These are phyloP conservation scores for Crithidia acanthocephali DNA, from an alignment of 208 protist species.

Conservation along the genomic window DNA sequence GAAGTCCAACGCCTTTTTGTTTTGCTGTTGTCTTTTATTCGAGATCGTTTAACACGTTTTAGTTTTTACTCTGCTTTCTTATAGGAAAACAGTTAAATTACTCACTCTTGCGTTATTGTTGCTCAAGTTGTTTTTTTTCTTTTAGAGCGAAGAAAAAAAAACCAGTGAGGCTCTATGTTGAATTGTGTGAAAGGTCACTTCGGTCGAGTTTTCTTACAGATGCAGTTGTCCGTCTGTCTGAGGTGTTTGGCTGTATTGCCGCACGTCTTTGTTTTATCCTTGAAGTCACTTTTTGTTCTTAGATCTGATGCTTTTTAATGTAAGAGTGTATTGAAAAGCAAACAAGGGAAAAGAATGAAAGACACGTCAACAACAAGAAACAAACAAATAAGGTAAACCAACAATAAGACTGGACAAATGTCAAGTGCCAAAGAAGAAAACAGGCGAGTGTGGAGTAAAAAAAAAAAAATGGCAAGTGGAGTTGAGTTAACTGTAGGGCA, in stretches of 20 bases:
- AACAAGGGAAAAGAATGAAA: no score
- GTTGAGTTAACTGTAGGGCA: neutral
- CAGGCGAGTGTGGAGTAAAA: neutral
- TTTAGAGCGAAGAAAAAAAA: neutral
- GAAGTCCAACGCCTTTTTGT: neutral
- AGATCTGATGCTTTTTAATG: no score
- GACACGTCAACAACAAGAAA: no score
- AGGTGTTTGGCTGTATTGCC: no score
- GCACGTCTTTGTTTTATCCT: neutral
- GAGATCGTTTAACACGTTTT: neutral
- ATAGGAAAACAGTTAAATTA: neutral
- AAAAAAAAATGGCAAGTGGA: conserved; percentile 7
- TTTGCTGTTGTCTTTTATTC: neutral
- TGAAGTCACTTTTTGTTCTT: neutral
- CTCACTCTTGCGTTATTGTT: neutral
- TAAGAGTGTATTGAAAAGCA: no score
- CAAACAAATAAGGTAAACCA: no score
- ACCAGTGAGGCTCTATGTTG: neutral
- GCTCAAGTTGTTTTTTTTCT: neutral
- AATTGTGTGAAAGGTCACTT: neutral
- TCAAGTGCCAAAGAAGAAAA: no score
- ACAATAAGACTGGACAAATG: no score
- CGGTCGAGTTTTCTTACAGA: neutral
- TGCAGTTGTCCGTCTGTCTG: neutral
- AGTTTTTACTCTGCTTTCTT: neutral